Base-by-base conservation (phyloP, 2,329 filamentous ascomycete genomes). In the Pyrenophora graminea region DNA sequence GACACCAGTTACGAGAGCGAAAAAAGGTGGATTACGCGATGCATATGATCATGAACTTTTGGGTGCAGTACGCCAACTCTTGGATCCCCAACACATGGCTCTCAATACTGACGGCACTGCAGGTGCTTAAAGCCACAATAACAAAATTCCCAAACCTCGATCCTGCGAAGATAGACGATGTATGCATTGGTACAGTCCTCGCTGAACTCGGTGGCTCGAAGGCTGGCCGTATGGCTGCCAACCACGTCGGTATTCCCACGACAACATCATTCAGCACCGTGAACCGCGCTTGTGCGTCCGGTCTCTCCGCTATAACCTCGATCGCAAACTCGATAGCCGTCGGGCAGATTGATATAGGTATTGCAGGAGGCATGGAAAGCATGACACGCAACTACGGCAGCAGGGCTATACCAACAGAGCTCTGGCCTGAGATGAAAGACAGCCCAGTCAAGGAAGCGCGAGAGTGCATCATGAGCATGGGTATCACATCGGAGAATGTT, bases 391-490 rank as follows among this genome's bases (percentile, higher is more conserved):
- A 96, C 76, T 97, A 97, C 74, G 91, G 87, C 44, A 85, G 80
- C 21, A 80, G 85, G 50, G 92, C 92, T n/a, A 94, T 97, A 37
- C 92, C 92, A 0, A 86, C 85, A 0, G 84, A 91, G 57, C 75
- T 91, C 9, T 96, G 91, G 90, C 85, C 88, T 0, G 85, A 82
- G 44, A 76, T 96, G 54, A 83, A 79, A 63, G 82, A 87, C 1
- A 85, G 82, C 3, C 74, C 76, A 1, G 81, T 82, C 8, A 81
- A 87, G 66, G 86, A 95, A 57, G 89, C 89, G 3, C 78, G 82
- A 36, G 92, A 96, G 71, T 96, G 92, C 71, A 85, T 97, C 70
- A 95, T 96, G 92, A 85, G 87, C 62, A 97, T 97, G 92, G 92
- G 92, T 0, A 75, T 93, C 51, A 97, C 92, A 10, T 87, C 85